phyloP scores from a whole-genome alignment of 192 early-diverging fungal species.

The Coemansia umbellata region DNA sequence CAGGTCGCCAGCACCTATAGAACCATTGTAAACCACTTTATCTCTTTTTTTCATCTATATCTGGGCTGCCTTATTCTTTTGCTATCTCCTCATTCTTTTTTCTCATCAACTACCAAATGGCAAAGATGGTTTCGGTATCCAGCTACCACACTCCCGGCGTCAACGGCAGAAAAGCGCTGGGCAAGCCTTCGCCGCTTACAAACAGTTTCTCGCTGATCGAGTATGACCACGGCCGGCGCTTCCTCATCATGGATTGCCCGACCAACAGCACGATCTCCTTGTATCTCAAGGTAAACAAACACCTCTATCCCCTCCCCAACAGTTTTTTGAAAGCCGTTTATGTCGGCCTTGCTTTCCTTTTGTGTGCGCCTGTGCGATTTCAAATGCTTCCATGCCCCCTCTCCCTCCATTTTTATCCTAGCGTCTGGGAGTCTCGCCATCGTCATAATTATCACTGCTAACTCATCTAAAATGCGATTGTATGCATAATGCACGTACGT shows the following conservation, averaged over 20 bases:
- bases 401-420: neutral
- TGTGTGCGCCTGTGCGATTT: no score
- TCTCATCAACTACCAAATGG: constrained; percentile 11
- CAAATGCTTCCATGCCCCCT: no score
- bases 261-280: constrained; percentile 72
- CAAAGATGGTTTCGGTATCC: constrained; percentile 44
- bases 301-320: no score
- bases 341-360: no score
- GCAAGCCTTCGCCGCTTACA: constrained; percentile 41
- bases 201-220: constrained; percentile 51
- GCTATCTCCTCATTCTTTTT: neutral
- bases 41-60: neutral
- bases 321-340: no score
- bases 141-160: constrained; percentile 36
- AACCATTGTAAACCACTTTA: neutral
- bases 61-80: neutral
- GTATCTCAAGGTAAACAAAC: constrained; percentile 56
- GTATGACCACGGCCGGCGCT: constrained; percentile 58
- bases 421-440: no score
- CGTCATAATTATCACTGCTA: no score
- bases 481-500: no score
- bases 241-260: constrained; percentile 92
- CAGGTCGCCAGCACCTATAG: neutral
- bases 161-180: constrained; percentile 42
- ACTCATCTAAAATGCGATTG: no score